Base-by-base conservation (phyloP, 139 green algal genomes). In the Coelastrella sp. region DNA sequence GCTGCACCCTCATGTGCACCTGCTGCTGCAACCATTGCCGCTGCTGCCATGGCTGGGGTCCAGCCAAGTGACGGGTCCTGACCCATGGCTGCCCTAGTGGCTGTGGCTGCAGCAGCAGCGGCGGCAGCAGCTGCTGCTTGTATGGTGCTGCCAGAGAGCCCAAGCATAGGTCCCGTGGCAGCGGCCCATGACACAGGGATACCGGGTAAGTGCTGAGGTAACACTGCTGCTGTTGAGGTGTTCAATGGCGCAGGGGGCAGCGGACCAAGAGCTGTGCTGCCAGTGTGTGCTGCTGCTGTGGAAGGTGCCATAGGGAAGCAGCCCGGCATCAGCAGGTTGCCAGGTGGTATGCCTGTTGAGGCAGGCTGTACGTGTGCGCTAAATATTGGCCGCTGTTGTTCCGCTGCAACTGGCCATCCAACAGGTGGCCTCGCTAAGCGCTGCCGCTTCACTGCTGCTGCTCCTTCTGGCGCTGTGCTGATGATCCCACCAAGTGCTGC, bases 11-110 rank as follows among this genome's bases (percentile, higher is more conserved):
- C 83, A 71, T 88, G 83, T 17, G 83, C 83, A 17, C 83, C 83
- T 88, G 83, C 83, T 73, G 83, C 83, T 58, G 83, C 83, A 54
- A 88, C 83, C 83, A 88, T 88, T 4, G 83, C 83, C 59, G 83
- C 83, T 88, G 83, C 83, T 80, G 83, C 83, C 83, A 88, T 88
- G 10, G 83, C 83, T 22, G 83, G 83, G 5, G 83, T 88, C 83
- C 83, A 88, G 68, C 83, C 83, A n/a, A 88, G 83, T n/a, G 83
- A 65, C 16, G 83, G 83, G 68, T 88, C 83, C 54, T 80, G 68
- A n/a, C 68, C 83, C 83, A 88, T 88, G 14, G 83, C 83, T 88
- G 83, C 83, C 5, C 83, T 20, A 13, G 83, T 88, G 7, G 83
- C 83, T 60, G 61, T 80, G 54, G 83, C 83, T 56, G 83, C 83